Evolutionary conservation across 306 rosid genomes (phyloP), one percentile per base, ranked within the genome.

Genomic region (Quercus variabilis): DNA sequence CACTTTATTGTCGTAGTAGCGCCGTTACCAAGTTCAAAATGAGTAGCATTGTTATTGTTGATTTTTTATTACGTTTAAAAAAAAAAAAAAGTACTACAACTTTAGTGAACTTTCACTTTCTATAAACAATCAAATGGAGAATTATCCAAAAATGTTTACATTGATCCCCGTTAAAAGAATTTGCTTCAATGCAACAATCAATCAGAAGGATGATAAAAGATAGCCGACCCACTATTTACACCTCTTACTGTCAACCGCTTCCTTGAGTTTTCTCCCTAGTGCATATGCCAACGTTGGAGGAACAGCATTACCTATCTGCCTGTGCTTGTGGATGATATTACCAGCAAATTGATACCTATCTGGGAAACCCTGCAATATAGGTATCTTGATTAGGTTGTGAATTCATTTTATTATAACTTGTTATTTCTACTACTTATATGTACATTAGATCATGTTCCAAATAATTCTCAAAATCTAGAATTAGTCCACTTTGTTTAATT

Each of bases 241-340:
- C 28, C 78, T 75, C 86, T 88, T 86, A 11, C 78, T 83, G 33
- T 88, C 86, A 19, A 91, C 56, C 33, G 96, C 97, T 78, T 93
- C 94, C 85, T 91, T 93, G 77, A 95, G 97, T 64, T 89, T 93
- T 74, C 85, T 78, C 19, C 98, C 98, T 20, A 95, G 79, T 19
- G 99, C 99, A 76, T 84, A 89, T 59, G 99, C 99, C 71, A 93
- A 63, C 35, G 99, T 91, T 56, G 99, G 98, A 83, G 99, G 99
- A 59, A 95, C 99, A 30, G 99, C 99, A 82, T 95, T 95, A 21
- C 99, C 99, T 72, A 95, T 95, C 86, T 95, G 98, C 91, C 94
- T 72, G 78, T 95, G 96, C 85, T 93, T 91, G 89, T 95, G 97
- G 33, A 83, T 88, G 31, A 91, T 91, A 73, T 84, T 93, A 3